Evolutionary conservation across 805 yeast genomes (phyloP), one percentile per base, ranked within the genome.

Genomic region (Yarrowia sp.): DNA sequence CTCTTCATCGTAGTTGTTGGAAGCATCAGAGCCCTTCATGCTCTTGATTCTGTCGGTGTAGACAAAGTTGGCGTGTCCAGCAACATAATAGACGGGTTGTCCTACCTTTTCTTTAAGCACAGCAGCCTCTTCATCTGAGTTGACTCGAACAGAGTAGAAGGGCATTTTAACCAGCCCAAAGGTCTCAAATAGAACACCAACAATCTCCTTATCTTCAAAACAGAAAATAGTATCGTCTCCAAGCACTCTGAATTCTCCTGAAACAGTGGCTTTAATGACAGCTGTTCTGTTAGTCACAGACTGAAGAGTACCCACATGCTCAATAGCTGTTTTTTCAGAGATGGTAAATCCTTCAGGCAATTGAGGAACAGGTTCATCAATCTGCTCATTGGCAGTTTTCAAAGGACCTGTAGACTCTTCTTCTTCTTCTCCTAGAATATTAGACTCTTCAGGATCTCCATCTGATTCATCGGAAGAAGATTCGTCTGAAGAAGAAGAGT

Each of bases 1-100:
- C 72, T 95, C 99, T 76, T 95, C 98, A 74, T 95, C 99, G 73
- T 90, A 88, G 74, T 90, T 87, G 71, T 95, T 95, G 71, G 96
- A 89, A 0, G 99, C 99, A 77, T 95, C 99, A 1, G 92, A 87
- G 28, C 98, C 99, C 71, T 88, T 92, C 17, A 86, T 66, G 22
- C 81, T 77, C 70, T 85, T 89, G 65, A 92, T 81, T 28, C 84
- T 77, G 61, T 88, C 88, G 0, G 98, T 93, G 68, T 86, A 84
- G 8, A 89, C 79, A 76, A 92, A 93, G 64, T 88, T 83, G 0
- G 97, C 88, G 41, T 84, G 88, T 1, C 92, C 87, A 1, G 89
- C 95, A 6, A 92, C 93, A 69, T 88, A 90, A 74, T 71, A 90
- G 0, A 88, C 93, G 47, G 80, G 81, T 14, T 75, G 74, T 0